phyloP scores from a whole-genome alignment of 177 flowering plant genomes.

The Vitis hybrid region DNA sequence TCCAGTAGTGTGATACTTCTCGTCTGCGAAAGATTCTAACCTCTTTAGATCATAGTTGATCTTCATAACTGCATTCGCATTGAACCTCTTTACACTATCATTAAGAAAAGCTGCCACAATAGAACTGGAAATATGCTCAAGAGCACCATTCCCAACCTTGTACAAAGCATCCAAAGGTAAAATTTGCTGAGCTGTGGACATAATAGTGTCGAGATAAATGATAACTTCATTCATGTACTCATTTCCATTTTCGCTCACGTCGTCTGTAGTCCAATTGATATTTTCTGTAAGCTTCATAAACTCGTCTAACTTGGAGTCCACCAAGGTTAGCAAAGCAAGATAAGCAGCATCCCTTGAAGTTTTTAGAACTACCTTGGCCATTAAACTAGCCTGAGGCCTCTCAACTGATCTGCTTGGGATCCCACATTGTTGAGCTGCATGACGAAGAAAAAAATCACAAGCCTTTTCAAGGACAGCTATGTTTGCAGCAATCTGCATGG shows the following conservation, averaged over 20 bases:
- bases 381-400: constrained; percentile 56
- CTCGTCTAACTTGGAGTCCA: constrained; percentile 68
- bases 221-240: constrained; percentile 70
- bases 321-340: constrained; percentile 57
- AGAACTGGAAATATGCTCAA: constrained; percentile 71
- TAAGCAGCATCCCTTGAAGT: constrained; percentile 87
- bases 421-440: constrained; percentile 82
- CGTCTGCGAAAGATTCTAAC: constrained; percentile 80
- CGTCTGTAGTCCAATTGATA: constrained; percentile 82
- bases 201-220: constrained; percentile 66
- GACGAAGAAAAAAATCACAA: constrained; percentile 73
- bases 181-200: constrained; percentile 86
- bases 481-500: constrained; percentile 93
- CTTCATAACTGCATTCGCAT: constrained; percentile 60
- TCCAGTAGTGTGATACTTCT: constrained; percentile 60
- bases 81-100: constrained; percentile 83
- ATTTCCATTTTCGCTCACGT: constrained; percentile 41
- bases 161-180: constrained; percentile 74
- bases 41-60: constrained; percentile 61
- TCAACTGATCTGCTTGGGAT: constrained; percentile 60
- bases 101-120: constrained; percentile 68
- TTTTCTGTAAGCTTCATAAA: constrained; percentile 65
- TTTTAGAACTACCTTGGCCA: constrained; percentile 71
- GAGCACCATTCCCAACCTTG: constrained; percentile 76
- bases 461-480: constrained; percentile 72